These are phyloP conservation scores for Cryptomeria japonica DNA, from an alignment of 75 land plant species.

Conservation along the genomic window DNA sequence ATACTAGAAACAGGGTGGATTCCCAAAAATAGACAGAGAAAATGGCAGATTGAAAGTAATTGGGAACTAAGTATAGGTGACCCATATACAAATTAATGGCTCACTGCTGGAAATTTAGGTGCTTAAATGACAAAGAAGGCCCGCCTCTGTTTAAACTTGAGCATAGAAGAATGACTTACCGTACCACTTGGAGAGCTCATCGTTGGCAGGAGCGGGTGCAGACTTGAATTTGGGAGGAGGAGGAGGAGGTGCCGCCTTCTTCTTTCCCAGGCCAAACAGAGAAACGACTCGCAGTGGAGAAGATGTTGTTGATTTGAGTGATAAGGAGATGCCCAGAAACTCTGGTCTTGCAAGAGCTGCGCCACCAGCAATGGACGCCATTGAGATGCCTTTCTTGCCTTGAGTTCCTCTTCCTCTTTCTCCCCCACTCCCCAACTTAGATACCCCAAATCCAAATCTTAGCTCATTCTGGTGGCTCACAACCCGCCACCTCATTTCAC, in stretches of 20 bases:
- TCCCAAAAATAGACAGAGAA: too few relatives aligned
- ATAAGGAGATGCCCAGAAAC: background rate
- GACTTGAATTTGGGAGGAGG: constrained; percentile 23
- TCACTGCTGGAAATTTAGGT: too few relatives aligned
- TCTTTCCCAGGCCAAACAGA: constrained; percentile 60
- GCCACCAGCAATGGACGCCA: background rate
- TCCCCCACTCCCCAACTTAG: background rate
- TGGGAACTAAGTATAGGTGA: too few relatives aligned
- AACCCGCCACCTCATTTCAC: background rate
- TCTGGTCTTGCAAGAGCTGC: background rate
- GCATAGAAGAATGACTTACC: constrained; percentile 50
- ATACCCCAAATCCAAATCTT: background rate
- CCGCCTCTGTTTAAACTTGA: background rate
- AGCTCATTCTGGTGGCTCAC: background rate
- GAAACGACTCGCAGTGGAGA: constrained; percentile 47
- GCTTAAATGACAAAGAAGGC: background rate
- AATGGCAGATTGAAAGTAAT: too few relatives aligned
- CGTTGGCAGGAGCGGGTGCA: constrained; percentile 52
- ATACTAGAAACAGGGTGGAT: too few relatives aligned
- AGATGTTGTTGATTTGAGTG: background rate
- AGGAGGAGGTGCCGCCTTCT: constrained; percentile 52
- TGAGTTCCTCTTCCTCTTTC: background rate
- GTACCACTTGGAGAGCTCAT: constrained; percentile 99
- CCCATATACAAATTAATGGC: too few relatives aligned
- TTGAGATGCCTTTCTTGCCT: background rate